phyloP scores from a whole-genome alignment of 2,329 filamentous ascomycete genomes.

The Cyanodermella asteris region DNA sequence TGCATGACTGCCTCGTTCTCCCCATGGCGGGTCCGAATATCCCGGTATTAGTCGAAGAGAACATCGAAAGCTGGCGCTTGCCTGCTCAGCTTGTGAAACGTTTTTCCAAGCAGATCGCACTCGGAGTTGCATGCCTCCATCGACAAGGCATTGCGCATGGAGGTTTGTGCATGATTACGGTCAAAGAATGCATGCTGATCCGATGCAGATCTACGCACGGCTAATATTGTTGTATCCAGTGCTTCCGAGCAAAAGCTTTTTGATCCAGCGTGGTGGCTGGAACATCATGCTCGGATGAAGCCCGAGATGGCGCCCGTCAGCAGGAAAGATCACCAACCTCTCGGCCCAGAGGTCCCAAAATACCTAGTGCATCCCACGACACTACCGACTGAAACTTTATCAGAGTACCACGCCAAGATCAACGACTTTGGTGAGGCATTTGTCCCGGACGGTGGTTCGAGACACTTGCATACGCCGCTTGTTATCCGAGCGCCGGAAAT shows the following conservation, averaged over 20 bases:
- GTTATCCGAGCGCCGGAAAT: conserved; percentile 9
- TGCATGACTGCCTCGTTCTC: conserved; percentile 14
- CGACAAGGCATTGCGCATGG: conserved; percentile 7
- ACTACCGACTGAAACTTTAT: conserved; percentile 2
- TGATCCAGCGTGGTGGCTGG: too few species aligned
- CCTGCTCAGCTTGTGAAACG: conserved; percentile 6
- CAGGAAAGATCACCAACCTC: conserved; percentile 3
- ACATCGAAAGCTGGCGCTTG: conserved; percentile 5
- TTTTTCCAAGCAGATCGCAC: conserved; percentile 7
- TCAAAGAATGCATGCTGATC: conserved; percentile 1
- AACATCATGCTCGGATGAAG: conserved; percentile 3
- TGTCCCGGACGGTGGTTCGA: conserved; percentile 5
- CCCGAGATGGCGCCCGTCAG: conserved; percentile 5
- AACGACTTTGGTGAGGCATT: conserved; percentile 9
- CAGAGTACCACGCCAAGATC: conserved; percentile 6
- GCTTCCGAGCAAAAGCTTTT: conserved; percentile 3
- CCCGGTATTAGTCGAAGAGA: conserved; percentile 6
- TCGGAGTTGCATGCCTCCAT: conserved; percentile 8
- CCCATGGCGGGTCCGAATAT: conserved; percentile 4
- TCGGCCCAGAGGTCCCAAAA: conserved; percentile 5
- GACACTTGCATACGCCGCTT: conserved; percentile 6
- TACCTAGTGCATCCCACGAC: conserved; percentile 6
- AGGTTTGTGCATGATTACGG: conserved; percentile 5
- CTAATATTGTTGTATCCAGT: conserved; percentile 7
- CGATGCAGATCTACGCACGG: conserved; percentile 7